Evolutionary conservation across 176 grass and related monocot species (phyloP), one percentile per base, ranked within the genome.

Genomic region (Avena eriantha): DNA sequence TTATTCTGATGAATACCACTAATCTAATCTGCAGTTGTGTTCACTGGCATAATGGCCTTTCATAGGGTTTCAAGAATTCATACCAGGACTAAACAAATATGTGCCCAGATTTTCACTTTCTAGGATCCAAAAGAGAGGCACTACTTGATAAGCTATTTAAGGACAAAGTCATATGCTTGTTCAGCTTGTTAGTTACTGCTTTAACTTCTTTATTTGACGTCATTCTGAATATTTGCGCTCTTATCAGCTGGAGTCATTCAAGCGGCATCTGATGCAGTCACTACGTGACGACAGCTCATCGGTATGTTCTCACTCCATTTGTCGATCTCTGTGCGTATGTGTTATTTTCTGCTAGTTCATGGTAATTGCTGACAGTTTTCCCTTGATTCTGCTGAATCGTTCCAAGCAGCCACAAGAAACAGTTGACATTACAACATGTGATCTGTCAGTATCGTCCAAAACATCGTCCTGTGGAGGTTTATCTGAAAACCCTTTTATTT

Each of bases 181-280:
- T 76, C 29, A 58, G 0, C 41, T 34, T 59, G 18, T 68, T 58
- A 49, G 7, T 57, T 16, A 36, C 8, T 46, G 18, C 0, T 14
- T 14, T 34, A 45, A 45, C 70, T 0, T 18, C 39, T 74, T 79
- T 16, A 48, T 60, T 74, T 0, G 12, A 7, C 1, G 14, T 3
- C 0, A 72, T 70, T 83, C 72, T 89, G 5, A 90, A 80, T 71
- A 2, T 80, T 15, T 73, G 10, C 51, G 87, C n/a, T 19, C 51
- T 76, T 86, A 6, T 82, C 88, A 98, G 92, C 84, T 99, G 68
- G 97, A 96, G 73, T 93, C 94, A 83, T 99, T 99, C 83, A 99
- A 94, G 90, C 89, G 87, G 60, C 97, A 99, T 78, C 85, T 99
- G 75, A 93, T 99, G 92, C 94, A 93, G 82, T 94, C 97, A 21